phyloP scores from a whole-genome alignment of 805 yeast genomes.

The Nakazawaea ishiwadae region DNA sequence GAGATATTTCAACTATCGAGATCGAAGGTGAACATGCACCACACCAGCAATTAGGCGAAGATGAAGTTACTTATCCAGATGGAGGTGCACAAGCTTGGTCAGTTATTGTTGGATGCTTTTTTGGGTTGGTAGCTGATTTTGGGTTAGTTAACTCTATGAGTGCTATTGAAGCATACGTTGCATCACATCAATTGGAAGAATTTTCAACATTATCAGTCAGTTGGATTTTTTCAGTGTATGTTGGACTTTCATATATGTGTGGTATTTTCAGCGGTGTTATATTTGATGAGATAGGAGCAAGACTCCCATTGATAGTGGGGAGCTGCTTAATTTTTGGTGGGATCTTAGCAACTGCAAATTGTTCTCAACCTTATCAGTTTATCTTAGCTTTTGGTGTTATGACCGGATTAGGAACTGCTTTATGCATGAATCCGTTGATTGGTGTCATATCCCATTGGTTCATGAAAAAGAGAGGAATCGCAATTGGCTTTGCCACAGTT shows the following conservation, averaged over 20 bases:
- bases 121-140: slow-evolving; percentile 48
- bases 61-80: slow-evolving; percentile 36
- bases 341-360: slow-evolving; percentile 44
- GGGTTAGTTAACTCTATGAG: slow-evolving; percentile 50
- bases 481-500: slow-evolving; percentile 26
- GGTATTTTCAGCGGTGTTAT: slow-evolving; percentile 53
- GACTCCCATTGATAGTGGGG: slow-evolving; percentile 35
- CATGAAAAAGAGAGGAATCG: slow-evolving; percentile 34
- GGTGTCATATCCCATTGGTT: slow-evolving; percentile 46
- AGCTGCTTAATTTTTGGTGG: slow-evolving; percentile 40
- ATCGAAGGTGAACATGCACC: too few relatives aligned
- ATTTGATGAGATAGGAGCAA: slow-evolving; percentile 51
- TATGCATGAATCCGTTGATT: slow-evolving; percentile 39
- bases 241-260: slow-evolving; percentile 42
- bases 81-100: slow-evolving; percentile 56
- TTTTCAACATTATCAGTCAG: slow-evolving; percentile 44
- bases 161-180: slow-evolving; percentile 49
- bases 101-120: slow-evolving; percentile 53
- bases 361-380: slow-evolving; percentile 33
- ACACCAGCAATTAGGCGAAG: too few relatives aligned
- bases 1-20: too few relatives aligned
- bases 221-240: slow-evolving; percentile 61
- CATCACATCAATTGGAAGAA: slow-evolving; percentile 46
- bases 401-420: slow-evolving; percentile 37
- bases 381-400: slow-evolving; percentile 35